Evolutionary conservation across 202 grass and related monocot species (phyloP).

Genomic region (Saccharum hybrid): DNA sequence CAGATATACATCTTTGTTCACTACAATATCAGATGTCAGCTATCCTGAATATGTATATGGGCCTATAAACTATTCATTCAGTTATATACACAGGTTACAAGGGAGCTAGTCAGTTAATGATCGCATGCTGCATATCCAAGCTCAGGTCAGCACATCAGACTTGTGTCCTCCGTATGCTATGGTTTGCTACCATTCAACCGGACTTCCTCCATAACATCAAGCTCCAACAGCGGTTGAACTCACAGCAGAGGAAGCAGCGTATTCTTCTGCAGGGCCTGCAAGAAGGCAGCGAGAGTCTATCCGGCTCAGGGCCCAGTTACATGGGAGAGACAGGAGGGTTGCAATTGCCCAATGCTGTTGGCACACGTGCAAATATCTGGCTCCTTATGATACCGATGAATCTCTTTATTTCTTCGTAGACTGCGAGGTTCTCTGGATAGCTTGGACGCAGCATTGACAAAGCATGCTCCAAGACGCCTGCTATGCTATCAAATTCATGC

Average conservation of each 20-base stretch:
- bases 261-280: neutral
- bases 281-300: neutral
- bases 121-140: conserved; percentile 31
- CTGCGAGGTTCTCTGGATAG: conserved; percentile 52
- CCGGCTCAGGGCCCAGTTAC: neutral
- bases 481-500: conserved; percentile 47
- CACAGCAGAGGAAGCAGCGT: neutral
- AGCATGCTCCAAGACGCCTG: conserved; percentile 59
- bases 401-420: conserved; percentile 55
- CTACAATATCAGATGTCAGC: neutral
- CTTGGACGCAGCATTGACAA: conserved; percentile 54
- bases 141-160: conserved; percentile 12
- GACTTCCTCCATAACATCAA: neutral
- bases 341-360: conserved; percentile 39
- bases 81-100: conserved; percentile 47
- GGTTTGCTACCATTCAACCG: conserved; percentile 14
- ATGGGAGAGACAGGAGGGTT: conserved; percentile 2
- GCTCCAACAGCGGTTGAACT: neutral
- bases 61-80: conserved; percentile 37
- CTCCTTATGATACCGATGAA: conserved; percentile 41
- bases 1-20: conserved; percentile 21
- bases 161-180: conserved; percentile 13
- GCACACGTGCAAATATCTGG: conserved; percentile 61
- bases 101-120: conserved; percentile 13
- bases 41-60: conserved; percentile 28